Evolutionary conservation across 2,329 filamentous ascomycete genomes (phyloP), one percentile per base, ranked within the genome.

Genomic region (Diplodia mutila): DNA sequence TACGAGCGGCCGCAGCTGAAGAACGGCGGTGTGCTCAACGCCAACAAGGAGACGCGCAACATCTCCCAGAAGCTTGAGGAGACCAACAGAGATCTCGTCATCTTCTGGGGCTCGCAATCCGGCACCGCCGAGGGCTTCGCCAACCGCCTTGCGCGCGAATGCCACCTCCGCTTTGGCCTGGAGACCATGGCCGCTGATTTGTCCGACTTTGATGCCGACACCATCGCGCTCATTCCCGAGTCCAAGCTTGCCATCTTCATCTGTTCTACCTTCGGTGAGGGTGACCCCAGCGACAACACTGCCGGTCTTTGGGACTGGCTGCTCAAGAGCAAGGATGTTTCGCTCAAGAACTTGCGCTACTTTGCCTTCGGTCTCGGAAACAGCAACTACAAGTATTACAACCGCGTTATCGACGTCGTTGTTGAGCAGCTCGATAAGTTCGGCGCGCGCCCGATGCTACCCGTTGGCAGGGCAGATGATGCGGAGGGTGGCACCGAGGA

Each of bases 51-150:
- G 42, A 84, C 82, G 0, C 78, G 83, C 52, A 80, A 86, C 69
- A 81, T 86, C 68, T 80, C 80, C 0, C 75, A 81, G 67, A 80
- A 79, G 53, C 71, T 84, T 12, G 75, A 77, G 34, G 78, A 83
- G 67, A 75, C 77, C 1, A 23, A 71, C 57, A 69, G 75, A 71
- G 63, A 75, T 49, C 37, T 74, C 48, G 79, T 83, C 25, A 76
- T 84, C 42, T 82, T 84, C 74, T 84, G 80, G 80, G 81, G 81
- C n/a, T 83, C 82, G 1, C 82, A 84, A 69, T 82, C 81, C 4
- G 82, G 82, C 9, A 83, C 81, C 0, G 80, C 81, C 0, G 81
- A 84, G 69, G 75, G 76, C 11, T 78, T 83, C 61, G 81, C 82
- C 8, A 76, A 77, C 61, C 75, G 76, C 5, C 72, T 84, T 0